phyloP scores from a whole-genome alignment of 1,284 basidiomycete species.

The Pterulicium gracile region DNA sequence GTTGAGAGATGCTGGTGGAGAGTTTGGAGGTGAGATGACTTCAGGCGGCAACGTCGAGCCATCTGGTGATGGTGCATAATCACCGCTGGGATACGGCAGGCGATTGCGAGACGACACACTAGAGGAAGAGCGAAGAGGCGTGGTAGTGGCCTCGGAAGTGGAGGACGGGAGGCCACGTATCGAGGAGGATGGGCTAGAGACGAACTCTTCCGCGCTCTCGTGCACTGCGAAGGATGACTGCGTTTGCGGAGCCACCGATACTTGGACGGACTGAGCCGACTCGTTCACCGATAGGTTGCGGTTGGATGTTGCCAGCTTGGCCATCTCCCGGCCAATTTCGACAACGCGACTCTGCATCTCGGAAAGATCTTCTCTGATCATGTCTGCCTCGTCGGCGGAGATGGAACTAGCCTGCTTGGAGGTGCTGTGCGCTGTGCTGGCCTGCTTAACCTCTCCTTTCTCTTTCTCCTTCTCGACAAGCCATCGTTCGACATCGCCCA shows the following conservation, averaged over 20 bases:
- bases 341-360: slow-evolving; percentile 64
- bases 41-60: slow-evolving; percentile 19
- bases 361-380: slow-evolving; percentile 55
- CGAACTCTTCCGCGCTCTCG: slow-evolving; percentile 5
- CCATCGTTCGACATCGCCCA: slow-evolving; percentile 77
- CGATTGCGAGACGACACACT: slow-evolving; percentile 37
- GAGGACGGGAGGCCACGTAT: slow-evolving; percentile 30
- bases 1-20: slow-evolving; percentile 36
- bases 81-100: slow-evolving; percentile 70
- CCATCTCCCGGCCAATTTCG: slow-evolving; percentile 68
- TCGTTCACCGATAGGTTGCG: slow-evolving; percentile 44
- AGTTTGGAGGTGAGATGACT: slow-evolving; percentile 49
- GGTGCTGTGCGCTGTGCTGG: slow-evolving; percentile 12
- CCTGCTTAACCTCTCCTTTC: slow-evolving; percentile 22
- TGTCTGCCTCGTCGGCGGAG: slow-evolving; percentile 22
- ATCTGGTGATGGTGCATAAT: slow-evolving; percentile 31
- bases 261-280: slow-evolving; percentile 29
- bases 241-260: slow-evolving; percentile 26
- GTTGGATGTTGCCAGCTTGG: slow-evolving; percentile 50
- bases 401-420: slow-evolving; percentile 10
- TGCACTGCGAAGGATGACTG: slow-evolving; percentile 24
- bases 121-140: slow-evolving; percentile 39
- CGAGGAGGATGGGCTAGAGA: slow-evolving; percentile 17
- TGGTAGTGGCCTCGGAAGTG: slow-evolving; percentile 52
- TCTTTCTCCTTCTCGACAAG: slow-evolving; percentile 66